Evolutionary conservation across 108 stramenopile species (phyloP).

Genomic region (Seminavis robusta): DNA sequence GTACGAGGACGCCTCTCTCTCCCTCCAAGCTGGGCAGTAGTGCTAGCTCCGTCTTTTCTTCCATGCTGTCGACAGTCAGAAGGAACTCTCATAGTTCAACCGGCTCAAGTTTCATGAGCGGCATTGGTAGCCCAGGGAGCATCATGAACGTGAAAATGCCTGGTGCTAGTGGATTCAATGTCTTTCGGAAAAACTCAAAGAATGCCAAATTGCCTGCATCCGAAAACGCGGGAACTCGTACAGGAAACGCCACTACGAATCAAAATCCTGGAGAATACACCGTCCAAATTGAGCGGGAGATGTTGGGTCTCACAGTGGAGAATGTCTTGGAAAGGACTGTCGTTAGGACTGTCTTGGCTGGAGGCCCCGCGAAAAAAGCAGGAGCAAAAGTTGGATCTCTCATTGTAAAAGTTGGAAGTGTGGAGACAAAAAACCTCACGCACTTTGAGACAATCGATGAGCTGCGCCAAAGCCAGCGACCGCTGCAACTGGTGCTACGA

Average conservation of each 20-base stretch:
- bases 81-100: no score
- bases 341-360: slow-evolving; percentile 76
- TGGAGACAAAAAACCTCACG: slow-evolving; percentile 78
- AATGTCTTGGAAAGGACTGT: slow-evolving; percentile 89
- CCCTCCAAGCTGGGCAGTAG: no score
- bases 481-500: slow-evolving; percentile 69
- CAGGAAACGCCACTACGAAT: background rate
- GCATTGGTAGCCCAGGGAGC: no score
- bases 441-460: slow-evolving; percentile 92
- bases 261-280: slow-evolving; percentile 52
- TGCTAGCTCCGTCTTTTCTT: no score
- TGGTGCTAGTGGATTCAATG: no score
- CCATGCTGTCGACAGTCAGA: no score
- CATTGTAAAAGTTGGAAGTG: slow-evolving; percentile 78
- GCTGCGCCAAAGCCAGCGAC: slow-evolving; percentile 77
- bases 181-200: no score
- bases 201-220: no score
- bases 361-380: slow-evolving; percentile 79
- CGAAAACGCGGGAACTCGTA: no score
- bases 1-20: no score
- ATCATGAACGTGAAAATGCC: no score
- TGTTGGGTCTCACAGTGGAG: slow-evolving; percentile 88
- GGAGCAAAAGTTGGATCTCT: slow-evolving; percentile 79
- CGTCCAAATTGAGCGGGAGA: slow-evolving; percentile 75
- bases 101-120: no score